These are phyloP conservation scores for Leccinum rimulosum DNA, from an alignment of 768 basidiomycete species.

Conservation along the genomic window DNA sequence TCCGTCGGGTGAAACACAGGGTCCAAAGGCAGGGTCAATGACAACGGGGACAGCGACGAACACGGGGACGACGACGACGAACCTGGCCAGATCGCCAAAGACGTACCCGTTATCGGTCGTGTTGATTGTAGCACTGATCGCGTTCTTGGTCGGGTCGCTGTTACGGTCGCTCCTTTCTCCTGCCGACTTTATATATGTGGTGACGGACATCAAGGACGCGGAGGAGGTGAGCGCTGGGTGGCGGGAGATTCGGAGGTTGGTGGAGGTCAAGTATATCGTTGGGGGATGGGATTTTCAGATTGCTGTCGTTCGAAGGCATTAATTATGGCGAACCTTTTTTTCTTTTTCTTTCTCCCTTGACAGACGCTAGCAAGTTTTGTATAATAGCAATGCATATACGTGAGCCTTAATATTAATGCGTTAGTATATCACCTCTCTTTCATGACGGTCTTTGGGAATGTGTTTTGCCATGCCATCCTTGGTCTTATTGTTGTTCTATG, in stretches of 20 bases:
- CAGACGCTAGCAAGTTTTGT: constrained; percentile 12
- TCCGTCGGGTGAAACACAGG: constrained; percentile 14
- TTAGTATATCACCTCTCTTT: background rate
- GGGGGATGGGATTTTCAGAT: constrained; percentile 90
- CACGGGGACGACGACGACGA: background rate
- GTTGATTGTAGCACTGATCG: constrained; percentile 77
- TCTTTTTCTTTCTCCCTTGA: background rate
- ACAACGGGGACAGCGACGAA: background rate
- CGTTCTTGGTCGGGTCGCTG: constrained; percentile 89
- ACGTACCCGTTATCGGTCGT: constrained; percentile 52
- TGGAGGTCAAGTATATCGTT: constrained; percentile 78
- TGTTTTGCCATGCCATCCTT: background rate
- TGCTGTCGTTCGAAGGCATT: constrained; percentile 77
- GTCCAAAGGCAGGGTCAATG: background rate
- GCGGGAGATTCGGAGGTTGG: constrained; percentile 80
- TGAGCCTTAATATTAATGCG: background rate
- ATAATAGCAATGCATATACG: constrained; percentile 5
- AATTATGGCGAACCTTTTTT: constrained; percentile 1
- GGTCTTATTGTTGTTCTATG: too few relatives aligned
- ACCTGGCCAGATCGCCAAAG: constrained; percentile 5
- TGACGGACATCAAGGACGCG: constrained; percentile 51
- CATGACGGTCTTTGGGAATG: background rate
- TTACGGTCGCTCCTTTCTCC: constrained; percentile 85
- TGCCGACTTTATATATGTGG: constrained; percentile 87
- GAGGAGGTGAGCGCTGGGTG: constrained; percentile 59